Conservation (phyloP, 2,329 filamentous ascomycete species). For the Fusarium sp. region DNA sequence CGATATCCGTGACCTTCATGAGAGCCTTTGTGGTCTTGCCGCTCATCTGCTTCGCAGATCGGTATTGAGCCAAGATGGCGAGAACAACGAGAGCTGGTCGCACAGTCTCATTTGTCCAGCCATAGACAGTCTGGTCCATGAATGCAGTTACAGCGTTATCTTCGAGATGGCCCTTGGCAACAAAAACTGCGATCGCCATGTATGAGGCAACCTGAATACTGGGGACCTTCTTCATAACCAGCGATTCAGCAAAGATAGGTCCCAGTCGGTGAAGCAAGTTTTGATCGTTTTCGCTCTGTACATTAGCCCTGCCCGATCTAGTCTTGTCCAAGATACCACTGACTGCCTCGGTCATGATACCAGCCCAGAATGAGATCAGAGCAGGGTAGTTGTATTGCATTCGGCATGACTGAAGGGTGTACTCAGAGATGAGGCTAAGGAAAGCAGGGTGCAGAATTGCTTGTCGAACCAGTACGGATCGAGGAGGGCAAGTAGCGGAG, state of each 20-base stretch:
- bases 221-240: constrained; percentile 78
- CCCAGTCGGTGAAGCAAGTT: constrained; percentile 74
- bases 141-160: constrained; percentile 85
- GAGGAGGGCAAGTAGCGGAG: constrained; percentile 78
- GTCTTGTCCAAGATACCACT: constrained; percentile 83
- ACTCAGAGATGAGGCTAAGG: constrained; percentile 79
- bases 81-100: constrained; percentile 82
- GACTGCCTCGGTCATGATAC: constrained; percentile 85
- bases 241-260: constrained; percentile 79
- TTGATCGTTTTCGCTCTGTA: constrained; percentile 85
- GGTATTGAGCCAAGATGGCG: constrained; percentile 83
- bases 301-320: constrained; percentile 77
- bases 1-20: constrained; percentile 70
- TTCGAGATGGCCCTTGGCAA: constrained; percentile 81
- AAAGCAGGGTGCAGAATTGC: constrained; percentile 82
- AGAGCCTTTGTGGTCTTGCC: constrained; percentile 76
- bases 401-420: constrained; percentile 79
- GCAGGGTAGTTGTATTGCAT: constrained; percentile 79
- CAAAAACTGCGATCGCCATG: constrained; percentile 88
- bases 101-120: constrained; percentile 79
- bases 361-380: constrained; percentile 90
- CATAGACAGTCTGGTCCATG: constrained; percentile 86
- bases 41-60: constrained; percentile 75
- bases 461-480: constrained; percentile 84
- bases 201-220: constrained; percentile 89